Evolutionary conservation across 768 basidiomycete species (phyloP).

Genomic region (Trametes villosa): DNA sequence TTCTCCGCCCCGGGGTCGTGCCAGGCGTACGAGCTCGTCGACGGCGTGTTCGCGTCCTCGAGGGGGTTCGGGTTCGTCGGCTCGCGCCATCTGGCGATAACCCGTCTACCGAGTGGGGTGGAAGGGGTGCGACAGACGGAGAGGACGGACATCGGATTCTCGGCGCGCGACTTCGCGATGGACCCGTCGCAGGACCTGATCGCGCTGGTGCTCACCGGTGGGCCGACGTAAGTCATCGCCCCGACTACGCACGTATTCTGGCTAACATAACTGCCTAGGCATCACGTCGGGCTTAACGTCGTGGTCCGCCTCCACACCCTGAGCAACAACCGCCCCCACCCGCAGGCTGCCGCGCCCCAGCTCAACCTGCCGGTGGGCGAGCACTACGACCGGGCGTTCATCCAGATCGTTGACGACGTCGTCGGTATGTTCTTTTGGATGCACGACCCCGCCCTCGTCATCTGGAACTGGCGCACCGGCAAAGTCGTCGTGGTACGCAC

Average conservation of each 20-base stretch:
- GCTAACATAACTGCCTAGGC: background rate
- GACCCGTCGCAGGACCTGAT: slow-evolving; percentile 68
- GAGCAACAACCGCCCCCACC: slow-evolving; percentile 43
- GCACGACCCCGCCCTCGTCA: slow-evolving; percentile 40
- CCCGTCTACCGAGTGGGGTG: slow-evolving; percentile 31
- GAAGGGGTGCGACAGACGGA: slow-evolving; percentile 26
- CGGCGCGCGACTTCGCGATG: slow-evolving; percentile 61
- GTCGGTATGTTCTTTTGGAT: slow-evolving; percentile 51
- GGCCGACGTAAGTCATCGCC: slow-evolving; percentile 24
- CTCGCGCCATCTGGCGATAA: slow-evolving; percentile 30
- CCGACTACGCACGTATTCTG: slow-evolving; percentile 7
- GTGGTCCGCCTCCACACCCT: slow-evolving; percentile 52
- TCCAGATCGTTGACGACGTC: slow-evolving; percentile 60
- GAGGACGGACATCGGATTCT: slow-evolving; percentile 43
- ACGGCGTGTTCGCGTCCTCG: slow-evolving; percentile 57
- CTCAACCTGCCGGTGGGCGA: slow-evolving; percentile 33
- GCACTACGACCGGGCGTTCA: slow-evolving; percentile 37
- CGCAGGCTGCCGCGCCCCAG: slow-evolving; percentile 40
- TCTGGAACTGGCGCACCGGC: slow-evolving; percentile 61
- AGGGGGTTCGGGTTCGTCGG: slow-evolving; percentile 19
- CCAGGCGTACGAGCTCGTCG: slow-evolving; percentile 64
- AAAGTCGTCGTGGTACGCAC: slow-evolving; percentile 44
- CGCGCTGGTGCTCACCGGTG: slow-evolving; percentile 42
- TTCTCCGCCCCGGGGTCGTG: slow-evolving; percentile 43
- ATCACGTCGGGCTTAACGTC: slow-evolving; percentile 17